phyloP scores from a whole-genome alignment of 805 yeast species.

The Priceomyces carsonii region DNA sequence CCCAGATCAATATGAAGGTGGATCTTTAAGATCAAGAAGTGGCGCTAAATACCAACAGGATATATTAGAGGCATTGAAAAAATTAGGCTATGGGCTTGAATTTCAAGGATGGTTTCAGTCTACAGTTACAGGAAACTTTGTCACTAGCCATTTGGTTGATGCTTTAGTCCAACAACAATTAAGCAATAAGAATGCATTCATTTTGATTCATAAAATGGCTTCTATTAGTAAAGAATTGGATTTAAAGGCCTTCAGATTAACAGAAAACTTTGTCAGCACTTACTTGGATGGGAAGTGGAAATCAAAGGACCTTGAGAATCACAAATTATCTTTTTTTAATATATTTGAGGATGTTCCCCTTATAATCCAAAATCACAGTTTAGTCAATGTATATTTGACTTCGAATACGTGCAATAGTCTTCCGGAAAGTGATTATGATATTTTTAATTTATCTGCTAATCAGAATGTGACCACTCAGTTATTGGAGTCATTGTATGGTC shows the following conservation, averaged over 20 bases:
- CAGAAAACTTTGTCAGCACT: constrained; percentile 58
- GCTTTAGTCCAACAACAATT: constrained; percentile 66
- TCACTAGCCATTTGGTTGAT: constrained; percentile 67
- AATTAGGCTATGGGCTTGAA: constrained; percentile 65
- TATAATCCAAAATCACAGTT: constrained; percentile 63
- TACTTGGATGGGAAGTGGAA: constrained; percentile 62
- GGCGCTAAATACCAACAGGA: constrained; percentile 71
- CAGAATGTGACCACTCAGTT: constrained; percentile 46
- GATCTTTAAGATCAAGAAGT: constrained; percentile 58
- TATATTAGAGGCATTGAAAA: constrained; percentile 59
- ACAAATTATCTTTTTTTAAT: constrained; percentile 62
- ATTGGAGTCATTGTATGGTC: constrained; percentile 64
- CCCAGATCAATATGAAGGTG: constrained; percentile 63
- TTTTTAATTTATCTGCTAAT: constrained; percentile 43
- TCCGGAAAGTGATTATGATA: constrained; percentile 30
- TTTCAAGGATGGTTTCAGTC: constrained; percentile 82
- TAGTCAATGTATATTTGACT: constrained; percentile 57
- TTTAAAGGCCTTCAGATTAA: constrained; percentile 68
- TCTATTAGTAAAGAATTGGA: constrained; percentile 65
- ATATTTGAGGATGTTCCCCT: constrained; percentile 74
- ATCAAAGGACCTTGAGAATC: constrained; percentile 59
- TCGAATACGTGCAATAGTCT: constrained; percentile 17
- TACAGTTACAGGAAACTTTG: constrained; percentile 66
- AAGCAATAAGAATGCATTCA: constrained; percentile 53
- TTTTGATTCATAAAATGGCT: constrained; percentile 69